Evolutionary conservation across 1,284 basidiomycete species (phyloP).

Genomic region (Tylopilus sp.): DNA sequence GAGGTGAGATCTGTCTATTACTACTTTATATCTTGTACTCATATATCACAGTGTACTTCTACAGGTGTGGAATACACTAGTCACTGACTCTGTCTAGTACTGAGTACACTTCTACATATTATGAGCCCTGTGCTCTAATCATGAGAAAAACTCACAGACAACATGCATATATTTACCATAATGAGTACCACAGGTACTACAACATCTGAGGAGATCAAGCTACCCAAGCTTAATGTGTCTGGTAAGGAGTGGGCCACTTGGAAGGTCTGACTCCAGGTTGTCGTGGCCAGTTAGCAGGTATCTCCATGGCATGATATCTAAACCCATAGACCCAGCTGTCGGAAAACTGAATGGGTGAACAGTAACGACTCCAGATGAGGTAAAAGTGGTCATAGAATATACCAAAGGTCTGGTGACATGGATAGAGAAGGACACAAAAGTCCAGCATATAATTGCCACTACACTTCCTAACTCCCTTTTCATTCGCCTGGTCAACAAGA

Average conservation of each 20-base stretch:
- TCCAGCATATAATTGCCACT: background rate
- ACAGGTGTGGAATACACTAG: background rate
- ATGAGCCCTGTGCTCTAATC: background rate
- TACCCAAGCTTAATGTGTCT: background rate
- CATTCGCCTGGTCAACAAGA: background rate
- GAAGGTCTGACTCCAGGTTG: too few relatives aligned
- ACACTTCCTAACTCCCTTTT: background rate
- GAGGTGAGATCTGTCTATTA: background rate
- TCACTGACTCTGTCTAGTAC: background rate
- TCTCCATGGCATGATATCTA: background rate
- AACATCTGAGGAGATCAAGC: background rate
- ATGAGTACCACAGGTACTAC: too few relatives aligned
- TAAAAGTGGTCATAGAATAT: background rate
- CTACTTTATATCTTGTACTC: background rate
- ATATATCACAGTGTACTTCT: background rate
- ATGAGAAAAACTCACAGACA: background rate
- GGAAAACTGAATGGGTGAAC: background rate
- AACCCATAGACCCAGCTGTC: background rate
- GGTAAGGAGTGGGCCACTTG: background rate
- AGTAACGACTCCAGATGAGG: background rate
- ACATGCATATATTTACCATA: background rate
- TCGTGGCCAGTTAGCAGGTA: background rate
- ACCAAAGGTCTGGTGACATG: background rate
- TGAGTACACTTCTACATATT: background rate
- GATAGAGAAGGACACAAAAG: background rate